These are phyloP conservation scores for Sporisorium sorghi DNA, from an alignment of 1,284 basidiomycete genomes.

Conservation along the genomic window DNA sequence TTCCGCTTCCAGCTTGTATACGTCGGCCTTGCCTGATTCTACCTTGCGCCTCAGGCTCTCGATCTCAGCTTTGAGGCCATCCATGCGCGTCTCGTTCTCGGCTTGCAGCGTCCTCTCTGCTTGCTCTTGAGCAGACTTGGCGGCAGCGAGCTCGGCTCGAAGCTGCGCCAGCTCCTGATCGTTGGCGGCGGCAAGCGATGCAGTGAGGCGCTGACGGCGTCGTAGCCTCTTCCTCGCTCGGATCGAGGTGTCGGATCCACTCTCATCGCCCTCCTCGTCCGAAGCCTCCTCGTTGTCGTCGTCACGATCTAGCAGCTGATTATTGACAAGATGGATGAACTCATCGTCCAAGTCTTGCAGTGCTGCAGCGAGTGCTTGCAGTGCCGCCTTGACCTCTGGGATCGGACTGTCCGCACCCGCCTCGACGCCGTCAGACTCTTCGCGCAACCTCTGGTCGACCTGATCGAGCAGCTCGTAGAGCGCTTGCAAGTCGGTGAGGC, in stretches of 20 bases:
- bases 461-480: constrained; percentile 55
- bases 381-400: constrained; percentile 47
- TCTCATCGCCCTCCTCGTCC: constrained; percentile 37
- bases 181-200: constrained; percentile 28
- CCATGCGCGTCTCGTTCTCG: constrained; percentile 15
- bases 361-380: constrained; percentile 45
- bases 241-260: constrained; percentile 48
- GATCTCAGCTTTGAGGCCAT: constrained; percentile 33
- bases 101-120: constrained; percentile 27
- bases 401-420: constrained; percentile 38
- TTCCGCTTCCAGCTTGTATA: constrained; percentile 21
- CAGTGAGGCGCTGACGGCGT: constrained; percentile 30
- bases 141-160: constrained; percentile 25
- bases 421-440: constrained; percentile 18
- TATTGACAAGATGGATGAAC: constrained; percentile 57
- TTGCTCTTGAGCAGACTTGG: constrained; percentile 28
- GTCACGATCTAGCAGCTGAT: constrained; percentile 48
- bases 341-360: constrained; percentile 59
- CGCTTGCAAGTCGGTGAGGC: constrained; percentile 48
- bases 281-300: constrained; percentile 39
- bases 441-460: constrained; percentile 42
- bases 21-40: constrained; percentile 29
- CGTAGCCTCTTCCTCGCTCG: constrained; percentile 31
- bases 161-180: constrained; percentile 27
- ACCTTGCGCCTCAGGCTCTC: constrained; percentile 33